Base-by-base conservation (phyloP, 352 stramenopile genomes). In the Phytophthora citricola region DNA sequence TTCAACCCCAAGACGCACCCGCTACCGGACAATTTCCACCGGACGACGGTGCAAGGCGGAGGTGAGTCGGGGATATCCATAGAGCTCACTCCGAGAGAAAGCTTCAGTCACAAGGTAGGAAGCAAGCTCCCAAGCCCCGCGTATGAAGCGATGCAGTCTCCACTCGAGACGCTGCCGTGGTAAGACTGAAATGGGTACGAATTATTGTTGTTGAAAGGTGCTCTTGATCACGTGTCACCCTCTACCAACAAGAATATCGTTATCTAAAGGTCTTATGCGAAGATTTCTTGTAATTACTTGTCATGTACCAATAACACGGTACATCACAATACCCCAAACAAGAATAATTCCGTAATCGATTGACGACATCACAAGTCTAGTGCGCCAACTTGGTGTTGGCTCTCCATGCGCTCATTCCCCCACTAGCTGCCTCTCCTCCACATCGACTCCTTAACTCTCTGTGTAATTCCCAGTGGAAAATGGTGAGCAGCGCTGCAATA, bases 1-100 rank as follows among this genome's bases (percentile, higher is more conserved):
- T 77, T 69, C 59, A 65, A 74, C 41, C 69, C 69, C 3, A 62
- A 67, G 38, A 63, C 63, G 44, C 63, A 71, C 7, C 63, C 57
- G 12, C 49, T 71, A 0, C 56, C 61, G 7, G 38, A 53, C 46
- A 52, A 41, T 34, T 69, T 64, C 54, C 43, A 63, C 32, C 54
- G 20, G 15, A 24, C 53, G 29, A 61, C 31, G 1, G 43, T 22
- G 1, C n/a, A n/a, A 36, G 46, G 54, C 12, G 26, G 15, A 39
- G 32, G 26, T 1, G 51, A 63, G 26, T 56, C 55, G 3, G 22
- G n/a, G 11, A 38, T 58, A 27, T 69, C 53, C 36, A 48, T 70
- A 14, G 62, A 65, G 40, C 7, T 59, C 1, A 58, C 62, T 2
- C 54, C 38, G 1, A 64, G 58, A 54, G 45, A 34, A 46, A 45